Conservation (phyloP, 208 protist species). For the Trichomonas tenax region DNA sequence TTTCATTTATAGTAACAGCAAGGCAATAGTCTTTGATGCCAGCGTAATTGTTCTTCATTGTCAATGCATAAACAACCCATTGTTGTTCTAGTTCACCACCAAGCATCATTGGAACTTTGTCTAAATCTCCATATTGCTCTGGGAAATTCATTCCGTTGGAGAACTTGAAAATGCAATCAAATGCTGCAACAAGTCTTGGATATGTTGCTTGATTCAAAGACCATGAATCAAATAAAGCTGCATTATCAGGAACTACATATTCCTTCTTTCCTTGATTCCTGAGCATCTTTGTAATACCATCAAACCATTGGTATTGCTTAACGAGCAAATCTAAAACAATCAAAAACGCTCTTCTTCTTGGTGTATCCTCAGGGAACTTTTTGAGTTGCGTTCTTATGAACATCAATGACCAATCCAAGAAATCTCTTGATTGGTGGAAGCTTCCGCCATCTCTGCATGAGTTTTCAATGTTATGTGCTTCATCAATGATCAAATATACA, state of each 20-base stretch:
- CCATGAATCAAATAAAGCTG: not conserved
- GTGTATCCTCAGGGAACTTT: not conserved
- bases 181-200: not conserved
- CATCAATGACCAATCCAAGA: not conserved
- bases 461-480: constrained; percentile 27
- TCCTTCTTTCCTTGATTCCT: not conserved
- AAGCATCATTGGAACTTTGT: not conserved
- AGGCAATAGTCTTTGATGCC: not conserved
- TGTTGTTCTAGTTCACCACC: not conserved
- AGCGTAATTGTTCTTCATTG: not conserved
- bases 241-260: not conserved
- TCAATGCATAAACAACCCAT: not conserved
- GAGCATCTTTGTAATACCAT: not conserved
- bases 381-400: not conserved
- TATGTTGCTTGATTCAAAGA: not conserved
- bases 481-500: constrained; percentile 14
- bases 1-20: not conserved
- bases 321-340: not conserved
- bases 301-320: not conserved
- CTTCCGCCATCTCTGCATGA: not conserved
- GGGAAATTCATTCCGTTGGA: not conserved
- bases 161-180: not conserved
- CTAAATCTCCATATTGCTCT: not conserved
- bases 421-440: not conserved
- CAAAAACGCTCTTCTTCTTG: not conserved